Base-by-base conservation (phyloP, 192 early-diverging fungal species). In the Coemansia asiatica region DNA sequence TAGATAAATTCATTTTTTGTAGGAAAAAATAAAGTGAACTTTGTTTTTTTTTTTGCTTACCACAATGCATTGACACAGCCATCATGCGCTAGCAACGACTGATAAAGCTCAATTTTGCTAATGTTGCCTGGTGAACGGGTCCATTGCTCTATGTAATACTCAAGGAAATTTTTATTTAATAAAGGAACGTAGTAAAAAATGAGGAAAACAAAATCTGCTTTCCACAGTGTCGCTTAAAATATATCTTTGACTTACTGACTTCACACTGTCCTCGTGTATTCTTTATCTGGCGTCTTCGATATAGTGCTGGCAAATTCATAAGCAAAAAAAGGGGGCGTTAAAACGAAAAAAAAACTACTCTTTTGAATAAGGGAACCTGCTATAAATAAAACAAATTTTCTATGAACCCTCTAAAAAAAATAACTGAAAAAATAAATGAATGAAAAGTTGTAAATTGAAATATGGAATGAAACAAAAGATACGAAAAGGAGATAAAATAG, bases 21-120 rank as follows among this genome's bases (percentile, higher is more conserved):
- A n/a, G n/a, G n/a, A n/a, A n/a, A n/a, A n/a, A n/a, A n/a, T n/a
- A n/a, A n/a, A n/a, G n/a, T n/a, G n/a, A n/a, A n/a, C n/a, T n/a
- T n/a, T n/a, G n/a, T 33, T 33, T 8, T 33, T 33, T 21, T n/a
- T 29, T 9, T 31, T 15, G 33, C 60, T 69, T 62, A 63, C 54
- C 69, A 76, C 21, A 85, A 56, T 31, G 72, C 72, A 60, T 79
- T 84, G 16, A 78, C 72, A 51, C 75, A 78, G 46, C 80, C 80
- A 29, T 68, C 61, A 51, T 76, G 75, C 3, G 73, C 75, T 2
- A 67, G 67, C 36, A 83, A 69, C 25, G 75, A 59, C 57, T 79
- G 69, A 3, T 50, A 64, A n/a, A 78, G 56, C 51, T 68, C 69
- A 1, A 76, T 29, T 6, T 33, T 40, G n/a, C 65, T 40, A 6